These are phyloP conservation scores for Zanthoxylum bungeanum DNA, from an alignment of 345 rosid genomes.

Conservation along the genomic window DNA sequence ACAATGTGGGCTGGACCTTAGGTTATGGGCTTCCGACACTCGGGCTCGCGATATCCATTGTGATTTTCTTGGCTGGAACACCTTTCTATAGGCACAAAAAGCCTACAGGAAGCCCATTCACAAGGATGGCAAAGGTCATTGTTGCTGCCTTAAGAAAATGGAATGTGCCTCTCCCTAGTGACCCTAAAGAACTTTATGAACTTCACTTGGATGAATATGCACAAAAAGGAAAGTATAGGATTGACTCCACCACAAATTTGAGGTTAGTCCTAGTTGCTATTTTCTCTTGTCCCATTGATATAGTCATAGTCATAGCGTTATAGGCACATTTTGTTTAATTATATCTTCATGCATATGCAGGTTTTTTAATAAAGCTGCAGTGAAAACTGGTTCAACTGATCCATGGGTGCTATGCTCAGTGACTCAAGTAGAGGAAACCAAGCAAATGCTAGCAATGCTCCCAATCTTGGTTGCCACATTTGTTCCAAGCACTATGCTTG, in stretches of 20 bases:
- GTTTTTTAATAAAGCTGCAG: constrained; percentile 67
- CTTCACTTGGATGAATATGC: constrained; percentile 52
- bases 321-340: background rate
- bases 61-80: constrained; percentile 64
- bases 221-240: constrained; percentile 49
- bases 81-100: constrained; percentile 66
- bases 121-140: constrained; percentile 69
- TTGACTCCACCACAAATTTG: constrained; percentile 52
- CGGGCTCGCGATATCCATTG: constrained; percentile 57
- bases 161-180: constrained; percentile 39
- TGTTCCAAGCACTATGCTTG: constrained; percentile 77
- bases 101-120: constrained; percentile 74
- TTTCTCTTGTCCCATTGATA: background rate
- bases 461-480: constrained; percentile 67
- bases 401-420: constrained; percentile 70
- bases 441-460: constrained; percentile 87
- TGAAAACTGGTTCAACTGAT: constrained; percentile 45
- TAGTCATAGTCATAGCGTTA: background rate
- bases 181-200: constrained; percentile 50
- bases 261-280: constrained; percentile 33
- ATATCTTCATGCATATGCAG: constrained; percentile 27
- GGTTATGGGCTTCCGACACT: constrained; percentile 81
- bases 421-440: constrained; percentile 94
- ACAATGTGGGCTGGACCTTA: constrained; percentile 78
- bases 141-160: constrained; percentile 66